Conservation (phyloP, 495 filamentous ascomycete genomes). For the Zalerion maritima region DNA sequence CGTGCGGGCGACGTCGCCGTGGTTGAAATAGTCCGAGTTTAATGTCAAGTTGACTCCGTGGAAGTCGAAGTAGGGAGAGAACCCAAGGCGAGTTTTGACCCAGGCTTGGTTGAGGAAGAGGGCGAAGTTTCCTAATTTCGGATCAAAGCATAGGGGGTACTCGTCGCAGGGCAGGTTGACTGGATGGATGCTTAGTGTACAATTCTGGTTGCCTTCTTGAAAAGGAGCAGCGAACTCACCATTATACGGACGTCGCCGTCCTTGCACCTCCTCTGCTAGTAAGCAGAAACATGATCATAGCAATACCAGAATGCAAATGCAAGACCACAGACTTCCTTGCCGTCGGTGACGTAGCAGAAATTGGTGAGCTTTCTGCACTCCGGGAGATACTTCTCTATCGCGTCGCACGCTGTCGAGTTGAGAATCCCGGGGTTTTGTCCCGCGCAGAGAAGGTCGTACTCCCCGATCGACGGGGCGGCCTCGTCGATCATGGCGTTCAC, state of each 20-base stretch:
- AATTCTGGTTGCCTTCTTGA: no score
- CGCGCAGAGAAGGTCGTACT: constrained; percentile 1
- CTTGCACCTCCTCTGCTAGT: no score
- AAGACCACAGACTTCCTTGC: constrained; percentile 1
- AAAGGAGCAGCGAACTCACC: no score
- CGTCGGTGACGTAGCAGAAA: background rate
- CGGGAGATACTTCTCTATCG: background rate
- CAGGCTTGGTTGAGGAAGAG: constrained; percentile 5
- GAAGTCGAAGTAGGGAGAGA: background rate
- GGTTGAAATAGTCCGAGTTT: background rate
- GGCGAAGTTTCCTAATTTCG: background rate
- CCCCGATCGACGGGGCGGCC: background rate
- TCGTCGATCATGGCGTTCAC: constrained; percentile 1
- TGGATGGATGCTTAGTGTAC: constrained; percentile 1
- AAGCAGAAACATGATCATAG: background rate
- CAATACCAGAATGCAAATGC: background rate
- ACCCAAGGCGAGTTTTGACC: background rate
- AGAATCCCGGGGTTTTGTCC: background rate
- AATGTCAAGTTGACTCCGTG: background rate
- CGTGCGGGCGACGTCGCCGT: background rate
- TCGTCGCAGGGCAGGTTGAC: constrained; percentile 1
- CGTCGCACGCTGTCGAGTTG: background rate
- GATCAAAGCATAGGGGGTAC: constrained; percentile 1
- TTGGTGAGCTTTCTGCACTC: background rate
- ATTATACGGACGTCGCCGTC: no score